Evolutionary conservation across 1,284 basidiomycete species (phyloP).

Genomic region (Cerioporus squamosus): DNA sequence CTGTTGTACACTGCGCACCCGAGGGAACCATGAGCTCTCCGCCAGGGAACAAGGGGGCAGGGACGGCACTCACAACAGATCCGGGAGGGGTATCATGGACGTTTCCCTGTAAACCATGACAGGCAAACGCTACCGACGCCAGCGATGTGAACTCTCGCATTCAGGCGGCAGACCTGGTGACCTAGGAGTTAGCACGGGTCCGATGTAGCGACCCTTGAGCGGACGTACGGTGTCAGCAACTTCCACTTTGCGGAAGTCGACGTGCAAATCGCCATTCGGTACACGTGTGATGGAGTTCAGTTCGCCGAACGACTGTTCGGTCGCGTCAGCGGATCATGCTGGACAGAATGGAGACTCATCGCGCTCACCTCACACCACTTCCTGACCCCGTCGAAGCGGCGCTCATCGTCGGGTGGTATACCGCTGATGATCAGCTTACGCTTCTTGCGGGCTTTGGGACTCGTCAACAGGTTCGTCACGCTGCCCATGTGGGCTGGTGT

Average conservation of each 20-base stretch:
- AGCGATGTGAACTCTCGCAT: slow-evolving; percentile 70
- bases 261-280: slow-evolving; percentile 74
- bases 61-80: slow-evolving; percentile 15
- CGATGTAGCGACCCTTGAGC: background rate
- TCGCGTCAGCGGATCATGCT: slow-evolving; percentile 3
- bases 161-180: slow-evolving; percentile 70
- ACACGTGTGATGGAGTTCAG: slow-evolving; percentile 69
- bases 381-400: slow-evolving; percentile 43
- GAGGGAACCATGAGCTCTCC: background rate
- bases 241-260: slow-evolving; percentile 71
- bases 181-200: background rate
- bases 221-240: slow-evolving; percentile 74
- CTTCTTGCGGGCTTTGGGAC: slow-evolving; percentile 35
- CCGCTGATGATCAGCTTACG: slow-evolving; percentile 44
- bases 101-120: slow-evolving; percentile 74
- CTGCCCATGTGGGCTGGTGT: slow-evolving; percentile 23
- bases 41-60: background rate
- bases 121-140: slow-evolving; percentile 77
- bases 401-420: slow-evolving; percentile 38
- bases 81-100: slow-evolving; percentile 43
- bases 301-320: slow-evolving; percentile 68
- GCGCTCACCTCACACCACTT: slow-evolving; percentile 70
- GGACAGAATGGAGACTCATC: slow-evolving; percentile 2
- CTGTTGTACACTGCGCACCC: slow-evolving; percentile 23
- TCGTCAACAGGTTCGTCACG: slow-evolving; percentile 31